Base-by-base conservation (phyloP, 78 protist genomes). In the Dictyostelium purpureum region DNA sequence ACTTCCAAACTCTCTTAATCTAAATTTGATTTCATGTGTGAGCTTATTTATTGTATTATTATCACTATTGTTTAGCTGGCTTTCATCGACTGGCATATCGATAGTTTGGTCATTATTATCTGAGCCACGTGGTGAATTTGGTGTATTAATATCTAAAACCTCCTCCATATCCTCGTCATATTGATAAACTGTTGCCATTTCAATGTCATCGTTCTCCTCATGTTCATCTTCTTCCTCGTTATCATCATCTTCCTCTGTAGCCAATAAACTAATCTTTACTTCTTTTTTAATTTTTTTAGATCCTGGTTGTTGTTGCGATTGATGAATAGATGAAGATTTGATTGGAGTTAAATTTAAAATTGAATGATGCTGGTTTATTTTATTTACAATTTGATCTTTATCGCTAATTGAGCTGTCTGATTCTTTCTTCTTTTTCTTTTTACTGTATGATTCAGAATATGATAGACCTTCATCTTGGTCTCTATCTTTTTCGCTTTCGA, bases 101-200 rank as follows among this genome's bases (percentile, higher is more conserved):
- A 11, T 11, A 49, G 54, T 11, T 7, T 7, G 24, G 54, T 7
- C 54, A 28, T 38, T 24, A 16, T 28, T 65, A 65, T 67, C 51
- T 19, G 76, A 67, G 10, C 52, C 6, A 12, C 52, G 6, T 47
- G 52, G 10, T 12, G 10, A n/a, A n/a, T n/a, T n/a, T n/a, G n/a
- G n/a, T n/a, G n/a, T n/a, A n/a, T n/a, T n/a, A n/a, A n/a, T n/a
- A n/a, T n/a, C n/a, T 63, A 63, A 63, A 63, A 63, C 71, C 0
- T 63, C 71, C 16, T 63, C 71, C 18, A 63, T 43, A 63, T 63
- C 71, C n/a, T 69, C 76, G 33, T 69, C 76, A 69, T 40, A 69
- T 4, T 35, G 47, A 69, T 69, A 69, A 38, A 69, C 76, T n/a
- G 76, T 69, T 19, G 76, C 76, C 76, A 69, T 69, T 42, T 69